phyloP scores from a whole-genome alignment of 164 flowering plant genomes.

The Nymphaea colorata region DNA sequence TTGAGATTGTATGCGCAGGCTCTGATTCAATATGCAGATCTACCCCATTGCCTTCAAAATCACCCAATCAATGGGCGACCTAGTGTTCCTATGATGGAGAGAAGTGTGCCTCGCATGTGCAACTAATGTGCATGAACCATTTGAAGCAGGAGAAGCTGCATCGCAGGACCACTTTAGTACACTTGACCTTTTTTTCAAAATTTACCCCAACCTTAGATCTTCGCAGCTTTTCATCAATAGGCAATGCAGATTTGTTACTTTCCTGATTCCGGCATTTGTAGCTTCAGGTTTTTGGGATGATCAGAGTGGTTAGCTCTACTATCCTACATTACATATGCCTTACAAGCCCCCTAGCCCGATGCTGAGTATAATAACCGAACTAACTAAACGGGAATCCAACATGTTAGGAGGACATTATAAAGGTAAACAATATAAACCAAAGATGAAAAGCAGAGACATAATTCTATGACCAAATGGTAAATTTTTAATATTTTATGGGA shows the following conservation, averaged over 20 bases:
- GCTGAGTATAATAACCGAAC: no score
- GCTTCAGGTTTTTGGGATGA: background rate
- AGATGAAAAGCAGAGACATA: no score
- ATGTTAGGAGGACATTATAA: no score
- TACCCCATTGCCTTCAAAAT: constrained; percentile 6
- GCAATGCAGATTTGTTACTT: background rate
- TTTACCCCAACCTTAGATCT: background rate
- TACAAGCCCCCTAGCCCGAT: no score
- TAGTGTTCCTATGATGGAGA: constrained; percentile 17
- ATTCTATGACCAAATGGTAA: no score
- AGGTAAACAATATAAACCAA: no score
- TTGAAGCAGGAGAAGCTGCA: constrained; percentile 18
- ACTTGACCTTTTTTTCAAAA: background rate
- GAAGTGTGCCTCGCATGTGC: constrained; percentile 25
- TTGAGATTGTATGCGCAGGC: constrained; percentile 7
- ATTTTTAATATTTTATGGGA: no score
- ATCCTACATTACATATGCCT: no score
- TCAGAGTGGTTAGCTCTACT: background rate
- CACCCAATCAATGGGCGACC: constrained; percentile 30
- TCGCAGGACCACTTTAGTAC: constrained; percentile 3
- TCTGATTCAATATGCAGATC: constrained; percentile 13
- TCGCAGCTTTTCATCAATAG: background rate
- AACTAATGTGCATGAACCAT: constrained; percentile 26
- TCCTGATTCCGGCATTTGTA: background rate
- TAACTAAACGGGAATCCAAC: no score